Conservation (phyloP, 495 filamentous ascomycete species). For the Penicillium soppii region DNA sequence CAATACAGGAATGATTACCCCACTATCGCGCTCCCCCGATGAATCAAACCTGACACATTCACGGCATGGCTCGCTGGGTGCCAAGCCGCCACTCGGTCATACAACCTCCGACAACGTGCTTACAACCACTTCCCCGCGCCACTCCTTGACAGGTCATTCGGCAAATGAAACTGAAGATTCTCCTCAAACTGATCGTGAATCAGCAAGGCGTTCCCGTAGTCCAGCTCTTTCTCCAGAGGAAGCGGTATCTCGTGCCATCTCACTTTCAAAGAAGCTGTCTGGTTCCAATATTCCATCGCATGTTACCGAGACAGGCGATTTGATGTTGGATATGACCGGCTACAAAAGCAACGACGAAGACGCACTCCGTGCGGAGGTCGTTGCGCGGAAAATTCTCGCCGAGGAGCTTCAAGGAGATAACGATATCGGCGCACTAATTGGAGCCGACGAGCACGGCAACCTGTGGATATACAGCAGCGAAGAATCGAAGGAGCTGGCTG, state of each 20-base stretch:
- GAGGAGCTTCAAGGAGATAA: conserved; percentile 94
- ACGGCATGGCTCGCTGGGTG: conserved; percentile 26
- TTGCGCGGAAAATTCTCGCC: conserved; percentile 92
- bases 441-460: conserved; percentile 91
- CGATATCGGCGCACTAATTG: conserved; percentile 93
- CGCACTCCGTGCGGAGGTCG: conserved; percentile 81
- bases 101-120: conserved; percentile 51
- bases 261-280: conserved; percentile 83
- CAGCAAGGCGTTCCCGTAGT: conserved; percentile 56
- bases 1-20: conserved; percentile 55
- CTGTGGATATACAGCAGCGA: conserved; percentile 98
- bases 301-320: conserved; percentile 88
- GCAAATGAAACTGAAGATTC: background rate
- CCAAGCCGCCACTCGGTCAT: conserved; percentile 47
- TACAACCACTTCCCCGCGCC: conserved; percentile 18
- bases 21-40: conserved; percentile 63
- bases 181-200: background rate
- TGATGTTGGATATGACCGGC: conserved; percentile 98
- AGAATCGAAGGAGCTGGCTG: conserved; percentile 82
- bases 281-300: conserved; percentile 89
- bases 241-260: conserved; percentile 78
- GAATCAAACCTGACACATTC: conserved; percentile 40
- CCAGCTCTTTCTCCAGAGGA: conserved; percentile 77
- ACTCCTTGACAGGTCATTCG: background rate
- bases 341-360: conserved; percentile 94